phyloP scores from a whole-genome alignment of 2,329 filamentous ascomycete species.

The Aspergillus pseudonomiae region DNA sequence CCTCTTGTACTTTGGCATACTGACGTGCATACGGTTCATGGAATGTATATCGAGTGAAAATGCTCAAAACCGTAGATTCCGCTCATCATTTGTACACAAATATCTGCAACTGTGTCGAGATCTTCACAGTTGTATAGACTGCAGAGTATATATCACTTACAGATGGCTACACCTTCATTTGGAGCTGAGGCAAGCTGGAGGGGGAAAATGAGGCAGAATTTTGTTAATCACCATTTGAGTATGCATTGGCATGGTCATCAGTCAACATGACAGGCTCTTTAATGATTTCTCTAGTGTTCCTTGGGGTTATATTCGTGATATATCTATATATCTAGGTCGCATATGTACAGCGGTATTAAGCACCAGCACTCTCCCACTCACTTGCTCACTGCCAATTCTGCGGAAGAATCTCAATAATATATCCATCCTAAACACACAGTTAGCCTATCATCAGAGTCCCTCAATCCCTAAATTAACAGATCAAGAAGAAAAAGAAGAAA shows the following conservation, averaged over 20 bases:
- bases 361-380: neutral
- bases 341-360: neutral
- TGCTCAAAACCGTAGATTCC: too few species aligned
- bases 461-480: neutral
- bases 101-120: too few species aligned
- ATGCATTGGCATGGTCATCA: neutral
- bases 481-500: constrained; percentile 7
- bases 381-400: constrained; percentile 21
- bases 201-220: neutral
- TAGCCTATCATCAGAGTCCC: neutral
- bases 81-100: too few species aligned
- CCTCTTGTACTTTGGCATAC: too few species aligned
- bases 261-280: neutral
- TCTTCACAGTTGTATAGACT: too few species aligned
- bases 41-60: too few species aligned
- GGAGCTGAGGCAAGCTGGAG: neutral
- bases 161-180: too few species aligned
- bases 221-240: neutral
- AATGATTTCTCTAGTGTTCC: neutral
- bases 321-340: neutral
- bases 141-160: too few species aligned
- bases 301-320: neutral
- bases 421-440: constrained; percentile 32
- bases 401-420: constrained; percentile 38
- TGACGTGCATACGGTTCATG: too few species aligned